Base-by-base conservation (phyloP, 2,329 filamentous ascomycete species). In the Diaporthe aspalathi region DNA sequence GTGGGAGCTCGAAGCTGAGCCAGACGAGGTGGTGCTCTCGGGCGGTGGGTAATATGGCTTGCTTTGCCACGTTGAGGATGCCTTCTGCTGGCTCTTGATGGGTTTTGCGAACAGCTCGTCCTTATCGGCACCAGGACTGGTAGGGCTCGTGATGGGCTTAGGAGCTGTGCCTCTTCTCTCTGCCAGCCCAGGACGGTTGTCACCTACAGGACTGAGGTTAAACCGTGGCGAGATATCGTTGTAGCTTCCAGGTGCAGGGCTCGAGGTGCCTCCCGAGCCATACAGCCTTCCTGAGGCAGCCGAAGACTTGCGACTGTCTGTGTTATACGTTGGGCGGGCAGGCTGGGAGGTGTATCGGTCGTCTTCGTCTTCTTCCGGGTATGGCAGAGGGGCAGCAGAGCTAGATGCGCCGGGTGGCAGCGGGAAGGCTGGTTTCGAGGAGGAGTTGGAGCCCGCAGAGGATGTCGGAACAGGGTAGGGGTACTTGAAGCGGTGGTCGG, bases 91-190 rank as follows among this genome's bases (percentile, higher is more conserved):
- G 84, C 85, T 75, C 80, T 81, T 81, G 63, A 90, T 76, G 8
- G 88, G 88, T 76, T 90, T 91, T 73, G 93, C 92, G 80, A 97
- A 97, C 67, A 97, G 84, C n/a, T 90, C 92, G 69, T 94, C 91
- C 77, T 91, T 92, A 74, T 96, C 93, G 29, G 87, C 85, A 73
- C 92, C 92, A 24, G 93, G 92, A 54, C 92, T 94, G 22, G 92
- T 91, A 1, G 94, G 95, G 73, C 95, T 94, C 70, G 94, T 92
- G 63, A 97, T 85, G 60, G 94, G 92, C 78, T 94, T 95, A 29
- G 94, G 93, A 9, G 88, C 91, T n/a, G 92, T 91, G 29, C 93
- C 93, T 77, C 95, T 89, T 75, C 95, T 88, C 83, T 97, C 94
- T 22, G 94, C 94, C 72, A 97, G 85, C 62, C 89, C 88, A 53